These are phyloP conservation scores for Trichoderma cornu-damae DNA, from an alignment of 2,329 filamentous ascomycete species.

Conservation along the genomic window DNA sequence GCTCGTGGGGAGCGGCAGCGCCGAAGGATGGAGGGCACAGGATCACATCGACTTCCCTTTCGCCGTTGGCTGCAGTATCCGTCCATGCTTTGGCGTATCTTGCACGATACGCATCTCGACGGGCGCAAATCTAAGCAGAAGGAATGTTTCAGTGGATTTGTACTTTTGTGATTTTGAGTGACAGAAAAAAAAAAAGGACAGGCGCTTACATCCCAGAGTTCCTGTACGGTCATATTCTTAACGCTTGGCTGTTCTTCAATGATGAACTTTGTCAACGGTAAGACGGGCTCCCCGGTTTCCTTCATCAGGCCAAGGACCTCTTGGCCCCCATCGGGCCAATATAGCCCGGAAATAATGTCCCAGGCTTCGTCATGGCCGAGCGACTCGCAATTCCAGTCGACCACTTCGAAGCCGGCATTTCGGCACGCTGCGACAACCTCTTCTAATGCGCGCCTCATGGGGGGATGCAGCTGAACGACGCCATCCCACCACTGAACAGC, in stretches of 20 bases:
- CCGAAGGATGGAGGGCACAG: conserved; percentile 41
- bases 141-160: not conserved
- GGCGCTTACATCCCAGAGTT: conserved; percentile 9
- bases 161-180: too few species aligned
- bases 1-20: conserved; percentile 42
- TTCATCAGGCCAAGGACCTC: conserved; percentile 25
- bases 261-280: conserved; percentile 9
- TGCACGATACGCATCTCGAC: conserved; percentile 7
- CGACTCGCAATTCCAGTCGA: conserved; percentile 48
- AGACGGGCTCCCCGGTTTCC: conserved; percentile 31
- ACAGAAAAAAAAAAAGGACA: too few species aligned
- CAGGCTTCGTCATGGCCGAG: conserved; percentile 47
- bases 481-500: conserved; percentile 56
- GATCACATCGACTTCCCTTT: conserved; percentile 11
- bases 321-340: conserved; percentile 10
- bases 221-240: conserved; percentile 5
- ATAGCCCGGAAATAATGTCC: conserved; percentile 16
- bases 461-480: conserved; percentile 56
- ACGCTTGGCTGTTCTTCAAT: conserved; percentile 11
- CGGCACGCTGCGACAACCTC: conserved; percentile 48
- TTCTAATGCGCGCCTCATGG: conserved; percentile 51
- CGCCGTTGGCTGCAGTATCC: conserved; percentile 3
- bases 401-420: conserved; percentile 47
- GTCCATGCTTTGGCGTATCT: conserved; percentile 14
- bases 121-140: not conserved